Base-by-base conservation (phyloP, 2,329 filamentous ascomycete species). In the Samsoniella hepiali region DNA sequence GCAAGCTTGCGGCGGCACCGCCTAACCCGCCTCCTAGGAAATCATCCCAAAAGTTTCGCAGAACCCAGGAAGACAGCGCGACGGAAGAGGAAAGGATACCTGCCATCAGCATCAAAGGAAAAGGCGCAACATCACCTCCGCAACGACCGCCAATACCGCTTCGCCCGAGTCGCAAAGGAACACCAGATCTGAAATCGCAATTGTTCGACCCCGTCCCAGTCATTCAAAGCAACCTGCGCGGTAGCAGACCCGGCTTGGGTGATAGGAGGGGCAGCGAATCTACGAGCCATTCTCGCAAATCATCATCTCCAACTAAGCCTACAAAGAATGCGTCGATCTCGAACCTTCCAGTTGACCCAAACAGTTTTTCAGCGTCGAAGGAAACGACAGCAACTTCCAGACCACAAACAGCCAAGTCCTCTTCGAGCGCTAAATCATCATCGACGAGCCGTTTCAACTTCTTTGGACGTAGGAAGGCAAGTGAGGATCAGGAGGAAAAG, bases 381-480 rank as follows among this genome's bases (percentile, higher is more conserved):
- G 27, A 54, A n/a, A 36, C 22, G 1, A n/a, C 44, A 3, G 31
- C 56, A 27, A 32, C 36, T 9, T 63, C 63, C n/a, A 45, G 54
- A 38, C 51, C 45, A 17, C 59, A 53, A 27, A 62, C 59, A 6
- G 51, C 61, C 64, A 15, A 66, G 76, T 67, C 77, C 83, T 77
- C 78, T 47, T 85, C 79, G 63, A 87, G 81, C 66, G 84, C 87
- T 2, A 84, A 81, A 4, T 82, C 81, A 10, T 82, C 84, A 13
- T 85, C 86, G 44, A 81, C 78, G 68, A 82, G 84, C 8, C 85
- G 89, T 2, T 95, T 97, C 72, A 89, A 90, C 1, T 82, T 97
- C 61, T 96, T 97, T 69, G 81, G 88, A 9, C 85, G 89, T 67
- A 87, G 87, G 15, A 96, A 91, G 74, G 81, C 84, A 0, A 80